Percentiles rank a stretch among this genome's conserved stretches.
These are phyloP conservation scores for Novymonas esmeraldas DNA, from an alignment of 208 protist genomes.

Conservation along the genomic window DNA sequence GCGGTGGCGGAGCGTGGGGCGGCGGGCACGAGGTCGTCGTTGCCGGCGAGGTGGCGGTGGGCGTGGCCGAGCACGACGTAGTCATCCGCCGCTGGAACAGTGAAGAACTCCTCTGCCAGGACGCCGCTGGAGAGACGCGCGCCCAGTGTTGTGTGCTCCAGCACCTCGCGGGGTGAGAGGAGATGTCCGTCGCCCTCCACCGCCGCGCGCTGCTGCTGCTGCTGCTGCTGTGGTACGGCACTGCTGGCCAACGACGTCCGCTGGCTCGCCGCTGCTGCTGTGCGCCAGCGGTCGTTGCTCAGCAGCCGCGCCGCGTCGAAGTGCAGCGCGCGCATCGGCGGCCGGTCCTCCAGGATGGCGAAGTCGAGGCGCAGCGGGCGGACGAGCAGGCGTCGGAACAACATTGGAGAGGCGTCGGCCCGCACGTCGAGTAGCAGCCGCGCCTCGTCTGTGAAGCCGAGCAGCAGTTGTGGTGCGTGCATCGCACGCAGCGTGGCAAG, in stretches of 20 bases:
- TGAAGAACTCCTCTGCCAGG: constrained; percentile 74
- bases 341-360: constrained; percentile 79
- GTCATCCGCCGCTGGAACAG: constrained; percentile 47
- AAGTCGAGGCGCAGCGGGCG: constrained; percentile 66
- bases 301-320: constrained; percentile 82
- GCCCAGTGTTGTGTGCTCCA: constrained; percentile 69
- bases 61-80: constrained; percentile 77
- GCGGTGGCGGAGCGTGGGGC: constrained; percentile 49
- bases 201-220: not conserved
- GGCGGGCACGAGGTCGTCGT: constrained; percentile 48
- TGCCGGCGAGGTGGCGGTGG: constrained; percentile 52
- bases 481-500: constrained; percentile 52
- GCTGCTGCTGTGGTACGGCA: not conserved
- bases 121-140: constrained; percentile 55
- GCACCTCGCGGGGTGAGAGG: constrained; percentile 30
- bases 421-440: constrained; percentile 69
- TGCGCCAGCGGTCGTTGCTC: constrained; percentile 53
- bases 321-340: constrained; percentile 59
- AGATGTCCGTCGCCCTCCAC: constrained; percentile 6
- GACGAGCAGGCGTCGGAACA: constrained; percentile 79
- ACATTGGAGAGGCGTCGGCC: constrained; percentile 47
- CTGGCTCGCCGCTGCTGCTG: constrained; percentile 3
- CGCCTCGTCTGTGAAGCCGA: constrained; percentile 59
- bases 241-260: not conserved
- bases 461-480: constrained; percentile 73